These are phyloP conservation scores for Echinosophora koreensis DNA, from an alignment of 306 rosid genomes.

Conservation along the genomic window DNA sequence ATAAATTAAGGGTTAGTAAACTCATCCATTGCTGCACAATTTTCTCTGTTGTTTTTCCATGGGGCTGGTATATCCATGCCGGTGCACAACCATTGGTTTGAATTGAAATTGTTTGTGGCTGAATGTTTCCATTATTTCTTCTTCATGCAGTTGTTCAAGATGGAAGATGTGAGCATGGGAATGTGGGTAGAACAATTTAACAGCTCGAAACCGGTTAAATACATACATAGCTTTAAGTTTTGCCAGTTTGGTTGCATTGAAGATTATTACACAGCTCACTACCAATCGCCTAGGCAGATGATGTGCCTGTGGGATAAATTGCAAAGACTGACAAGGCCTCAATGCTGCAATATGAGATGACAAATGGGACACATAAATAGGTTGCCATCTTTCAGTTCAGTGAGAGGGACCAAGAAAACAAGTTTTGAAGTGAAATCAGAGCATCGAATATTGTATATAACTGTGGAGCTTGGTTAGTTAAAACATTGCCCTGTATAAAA, in stretches of 20 bases:
- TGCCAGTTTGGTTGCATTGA: constrained; percentile 90
- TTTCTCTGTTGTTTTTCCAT: not conserved
- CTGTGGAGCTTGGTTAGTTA: constrained; percentile 48
- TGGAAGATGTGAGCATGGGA: constrained; percentile 96
- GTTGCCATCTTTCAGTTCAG: constrained; percentile 30
- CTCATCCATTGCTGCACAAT: not conserved
- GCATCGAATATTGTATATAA: constrained; percentile 49
- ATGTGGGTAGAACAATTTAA: constrained; percentile 87
- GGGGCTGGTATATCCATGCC: constrained; percentile 1
- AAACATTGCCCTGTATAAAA: constrained; percentile 41
- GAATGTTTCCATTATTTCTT: not conserved
- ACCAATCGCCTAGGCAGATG: constrained; percentile 90
- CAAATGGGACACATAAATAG: not conserved
- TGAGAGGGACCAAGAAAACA: constrained; percentile 34
- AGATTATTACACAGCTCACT: constrained; percentile 78
- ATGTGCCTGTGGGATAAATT: constrained; percentile 69
- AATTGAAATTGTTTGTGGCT: not conserved
- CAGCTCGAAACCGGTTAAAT: constrained; percentile 61
- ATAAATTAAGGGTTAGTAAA: constrained; percentile 72
- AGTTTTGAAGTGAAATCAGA: constrained; percentile 61
- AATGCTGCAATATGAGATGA: constrained; percentile 54
- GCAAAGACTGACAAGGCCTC: constrained; percentile 50
- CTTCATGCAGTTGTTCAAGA: constrained; percentile 75
- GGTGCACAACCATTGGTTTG: not conserved
- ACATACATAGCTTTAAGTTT: constrained; percentile 66